These are phyloP conservation scores for Strobilomyces echinocephalus DNA, from an alignment of 768 basidiomycete genomes.

Conservation along the genomic window DNA sequence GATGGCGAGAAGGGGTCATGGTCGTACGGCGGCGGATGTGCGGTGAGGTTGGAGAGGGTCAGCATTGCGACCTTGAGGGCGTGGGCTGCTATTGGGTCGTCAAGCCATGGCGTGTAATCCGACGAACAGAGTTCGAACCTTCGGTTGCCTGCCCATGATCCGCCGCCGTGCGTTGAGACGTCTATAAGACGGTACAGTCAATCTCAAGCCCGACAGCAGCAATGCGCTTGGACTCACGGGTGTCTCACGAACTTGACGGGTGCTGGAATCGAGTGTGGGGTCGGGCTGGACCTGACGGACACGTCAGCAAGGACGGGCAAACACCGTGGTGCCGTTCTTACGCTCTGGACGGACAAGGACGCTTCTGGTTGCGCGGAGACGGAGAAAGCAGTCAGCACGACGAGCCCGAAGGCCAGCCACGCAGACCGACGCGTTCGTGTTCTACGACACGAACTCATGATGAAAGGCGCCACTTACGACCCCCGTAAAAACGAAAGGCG, in stretches of 20 bases:
- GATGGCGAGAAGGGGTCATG: conserved; percentile 41
- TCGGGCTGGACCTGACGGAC: conserved; percentile 14
- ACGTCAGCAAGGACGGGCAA: neutral
- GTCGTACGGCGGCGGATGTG: conserved; percentile 51
- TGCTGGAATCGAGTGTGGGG: conserved; percentile 1
- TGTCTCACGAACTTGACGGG: conserved; percentile 9
- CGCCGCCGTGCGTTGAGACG: conserved; percentile 2
- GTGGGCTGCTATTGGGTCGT: conserved; percentile 46
- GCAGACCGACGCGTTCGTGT: conserved; percentile 39
- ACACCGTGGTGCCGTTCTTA: conserved; percentile 1
- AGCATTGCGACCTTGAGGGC: conserved; percentile 74
- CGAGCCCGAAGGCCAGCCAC: conserved; percentile 59
- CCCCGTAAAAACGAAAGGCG: neutral
- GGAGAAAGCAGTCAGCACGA: conserved; percentile 45
- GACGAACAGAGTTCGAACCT: conserved; percentile 34
- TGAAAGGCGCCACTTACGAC: neutral
- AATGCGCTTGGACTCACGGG: conserved; percentile 5
- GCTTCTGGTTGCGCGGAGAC: conserved; percentile 37
- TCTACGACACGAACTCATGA: conserved; percentile 20
- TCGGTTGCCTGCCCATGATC: conserved; percentile 46
- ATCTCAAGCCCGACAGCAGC: neutral
- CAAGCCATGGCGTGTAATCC: neutral
- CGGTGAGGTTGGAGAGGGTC: conserved; percentile 62
- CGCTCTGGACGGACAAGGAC: conserved; percentile 14
- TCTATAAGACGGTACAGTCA: conserved; percentile 9